A percentile compares a stretch with the other conserved stretches of the same genome.
Conservation (phyloP, 805 yeast species). For the Cyberlindnera euphorbiiphila region DNA sequence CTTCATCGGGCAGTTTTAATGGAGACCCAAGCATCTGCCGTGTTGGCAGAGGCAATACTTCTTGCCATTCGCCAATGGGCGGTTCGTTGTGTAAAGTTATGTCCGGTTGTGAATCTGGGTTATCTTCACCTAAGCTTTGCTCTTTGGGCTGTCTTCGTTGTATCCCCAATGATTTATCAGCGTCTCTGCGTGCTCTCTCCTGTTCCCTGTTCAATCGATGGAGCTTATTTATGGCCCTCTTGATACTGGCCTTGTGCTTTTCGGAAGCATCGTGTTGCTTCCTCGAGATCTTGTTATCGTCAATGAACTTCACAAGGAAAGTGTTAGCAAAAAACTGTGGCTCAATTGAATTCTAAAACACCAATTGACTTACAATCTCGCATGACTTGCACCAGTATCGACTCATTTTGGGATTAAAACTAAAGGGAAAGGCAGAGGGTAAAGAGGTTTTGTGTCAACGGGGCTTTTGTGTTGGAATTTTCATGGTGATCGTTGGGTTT, state of each 20-base stretch:
- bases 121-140: background rate
- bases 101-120: background rate
- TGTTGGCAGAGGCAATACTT: conserved; percentile 5
- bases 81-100: conserved; percentile 1
- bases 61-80: conserved; percentile 18
- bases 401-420: too few species aligned
- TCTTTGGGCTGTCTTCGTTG: conserved; percentile 6
- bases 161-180: conserved; percentile 15
- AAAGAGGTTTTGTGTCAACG: too few species aligned
- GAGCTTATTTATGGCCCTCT: conserved; percentile 25
- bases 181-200: conserved; percentile 14
- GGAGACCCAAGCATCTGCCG: conserved; percentile 3
- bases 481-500: too few species aligned
- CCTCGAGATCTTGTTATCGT: conserved; percentile 31
- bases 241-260: conserved; percentile 29
- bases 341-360: background rate
- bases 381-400: conserved; percentile 31
- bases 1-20: conserved; percentile 7
- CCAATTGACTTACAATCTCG: conserved; percentile 28
- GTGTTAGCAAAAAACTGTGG: conserved; percentile 2
- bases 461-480: too few species aligned
- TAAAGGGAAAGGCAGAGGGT: too few species aligned
- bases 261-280: conserved; percentile 32
- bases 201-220: conserved; percentile 26
- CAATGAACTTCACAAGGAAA: conserved; percentile 34